These are phyloP conservation scores for Suillus luteus DNA, from an alignment of 768 basidiomycete species.

Conservation along the genomic window DNA sequence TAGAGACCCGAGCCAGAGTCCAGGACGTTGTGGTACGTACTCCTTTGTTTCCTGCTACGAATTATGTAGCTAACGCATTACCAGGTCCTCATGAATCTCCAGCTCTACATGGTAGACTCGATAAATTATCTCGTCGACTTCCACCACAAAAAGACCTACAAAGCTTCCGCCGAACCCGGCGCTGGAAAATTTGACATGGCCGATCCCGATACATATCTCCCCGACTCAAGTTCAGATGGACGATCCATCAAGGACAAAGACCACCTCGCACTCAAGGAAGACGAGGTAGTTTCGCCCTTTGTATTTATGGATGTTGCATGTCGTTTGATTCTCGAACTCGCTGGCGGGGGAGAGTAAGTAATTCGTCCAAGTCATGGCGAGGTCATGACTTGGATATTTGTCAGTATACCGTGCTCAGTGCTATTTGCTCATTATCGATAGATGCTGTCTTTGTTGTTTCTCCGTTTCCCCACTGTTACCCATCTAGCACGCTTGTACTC, in stretches of 20 bases:
- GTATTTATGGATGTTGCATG: conserved; percentile 98
- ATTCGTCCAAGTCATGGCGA: background rate
- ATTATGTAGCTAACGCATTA: conserved; percentile 7
- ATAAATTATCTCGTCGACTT: conserved; percentile 98
- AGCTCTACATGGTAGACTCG: conserved; percentile 94
- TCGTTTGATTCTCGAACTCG: conserved; percentile 89
- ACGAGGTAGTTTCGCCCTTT: conserved; percentile 82
- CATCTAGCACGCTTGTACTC: conserved; percentile 13
- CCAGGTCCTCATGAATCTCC: conserved; percentile 95
- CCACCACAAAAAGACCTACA: conserved; percentile 94
- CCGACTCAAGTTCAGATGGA: conserved; percentile 58
- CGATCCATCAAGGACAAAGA: conserved; percentile 59
- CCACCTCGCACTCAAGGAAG: conserved; percentile 42
- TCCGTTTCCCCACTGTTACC: conserved; percentile 8
- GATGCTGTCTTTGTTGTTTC: conserved; percentile 14
- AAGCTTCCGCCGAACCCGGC: conserved; percentile 64
- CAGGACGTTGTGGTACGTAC: conserved; percentile 85
- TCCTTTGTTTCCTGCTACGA: background rate
- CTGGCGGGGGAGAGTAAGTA: conserved; percentile 57
- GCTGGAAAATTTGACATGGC: conserved; percentile 74
- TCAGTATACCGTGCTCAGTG: conserved; percentile 10
- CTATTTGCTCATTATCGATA: conserved; percentile 13
- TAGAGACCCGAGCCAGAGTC: conserved; percentile 89
- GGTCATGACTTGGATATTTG: conserved; percentile 3
- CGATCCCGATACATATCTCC: conserved; percentile 29